A percentile compares a stretch with the other conserved stretches of the same genome.
These are phyloP conservation scores for Vanilla planifolia DNA, from an alignment of 106 monocot genomes.

Conservation along the genomic window DNA sequence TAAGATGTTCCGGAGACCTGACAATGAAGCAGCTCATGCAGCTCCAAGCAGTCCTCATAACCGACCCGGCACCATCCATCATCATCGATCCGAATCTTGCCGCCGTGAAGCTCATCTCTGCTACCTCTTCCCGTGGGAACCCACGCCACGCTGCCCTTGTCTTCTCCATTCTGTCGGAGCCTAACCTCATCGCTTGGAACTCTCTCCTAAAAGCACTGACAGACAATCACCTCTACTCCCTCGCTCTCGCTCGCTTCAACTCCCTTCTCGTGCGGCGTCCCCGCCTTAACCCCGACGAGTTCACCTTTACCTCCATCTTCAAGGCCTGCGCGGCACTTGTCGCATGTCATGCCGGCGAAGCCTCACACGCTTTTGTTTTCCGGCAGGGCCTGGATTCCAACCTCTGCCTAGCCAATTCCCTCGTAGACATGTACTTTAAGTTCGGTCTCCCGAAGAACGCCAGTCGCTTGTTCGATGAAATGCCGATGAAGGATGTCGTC, in stretches of 20 bases:
- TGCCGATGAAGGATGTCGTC: slow-evolving; percentile 18
- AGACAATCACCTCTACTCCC: slow-evolving; percentile 10
- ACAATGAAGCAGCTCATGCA: slow-evolving; percentile 7
- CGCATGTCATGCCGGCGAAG: slow-evolving; percentile 6
- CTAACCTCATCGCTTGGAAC: slow-evolving; percentile 16
- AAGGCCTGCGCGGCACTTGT: slow-evolving; percentile 17
- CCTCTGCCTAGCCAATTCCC: slow-evolving; percentile 19
- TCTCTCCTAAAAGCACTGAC: slow-evolving; percentile 21
- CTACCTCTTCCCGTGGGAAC: neutral
- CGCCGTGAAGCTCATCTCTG: slow-evolving; percentile 21
- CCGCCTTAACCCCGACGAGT: slow-evolving; percentile 22
- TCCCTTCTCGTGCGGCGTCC: slow-evolving; percentile 15
- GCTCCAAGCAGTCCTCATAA: slow-evolving; percentile 4
- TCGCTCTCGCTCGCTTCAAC: slow-evolving; percentile 15
- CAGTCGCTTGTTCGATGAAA: slow-evolving; percentile 26
- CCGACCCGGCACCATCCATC: slow-evolving; percentile 3
- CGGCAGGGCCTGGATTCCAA: slow-evolving; percentile 12
- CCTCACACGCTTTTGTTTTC: slow-evolving; percentile 10
- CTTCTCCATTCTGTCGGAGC: slow-evolving; percentile 10
- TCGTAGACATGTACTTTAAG: slow-evolving; percentile 32
- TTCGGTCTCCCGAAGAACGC: slow-evolving; percentile 14
- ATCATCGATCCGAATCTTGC: slow-evolving; percentile 13
- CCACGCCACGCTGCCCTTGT: slow-evolving; percentile 16
- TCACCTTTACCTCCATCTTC: slow-evolving; percentile 35
- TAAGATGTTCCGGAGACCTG: neutral